A percentile compares a stretch with the other conserved stretches of the same genome.
phyloP scores from a whole-genome alignment of 2,329 filamentous ascomycete genomes.

The Curvularia eragrostidis region DNA sequence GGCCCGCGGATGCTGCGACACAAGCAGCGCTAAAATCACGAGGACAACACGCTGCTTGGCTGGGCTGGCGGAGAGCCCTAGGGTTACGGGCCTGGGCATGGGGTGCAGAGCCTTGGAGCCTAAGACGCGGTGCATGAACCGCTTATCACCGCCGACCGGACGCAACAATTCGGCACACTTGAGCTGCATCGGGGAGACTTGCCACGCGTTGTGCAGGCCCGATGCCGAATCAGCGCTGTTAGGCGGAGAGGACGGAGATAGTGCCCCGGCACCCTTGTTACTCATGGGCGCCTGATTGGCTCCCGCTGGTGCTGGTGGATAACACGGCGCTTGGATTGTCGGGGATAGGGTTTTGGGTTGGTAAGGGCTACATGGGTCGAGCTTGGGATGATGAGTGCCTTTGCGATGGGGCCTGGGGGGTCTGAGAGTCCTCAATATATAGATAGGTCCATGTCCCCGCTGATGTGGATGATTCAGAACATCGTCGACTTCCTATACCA shows the following conservation, averaged over 20 bases:
- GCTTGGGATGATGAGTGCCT: slow-evolving; percentile 22
- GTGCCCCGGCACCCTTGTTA: slow-evolving; percentile 12
- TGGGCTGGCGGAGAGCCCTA: slow-evolving; percentile 23
- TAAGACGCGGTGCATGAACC: slow-evolving; percentile 21
- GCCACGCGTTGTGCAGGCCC: slow-evolving; percentile 30
- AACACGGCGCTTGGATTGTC: slow-evolving; percentile 22
- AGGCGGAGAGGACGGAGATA: slow-evolving; percentile 21
- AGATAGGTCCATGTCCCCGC: slow-evolving; percentile 11
- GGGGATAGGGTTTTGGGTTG: slow-evolving; percentile 32
- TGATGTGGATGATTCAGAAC: slow-evolving; percentile 1
- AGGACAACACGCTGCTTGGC: slow-evolving; percentile 26
- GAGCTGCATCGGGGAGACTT: slow-evolving; percentile 25
- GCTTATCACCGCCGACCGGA: slow-evolving; percentile 25
- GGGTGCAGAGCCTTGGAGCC: slow-evolving; percentile 19
- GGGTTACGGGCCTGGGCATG: background rate
- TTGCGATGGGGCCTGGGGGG: slow-evolving; percentile 8
- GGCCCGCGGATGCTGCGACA: slow-evolving; percentile 26
- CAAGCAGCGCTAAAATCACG: slow-evolving; percentile 11
- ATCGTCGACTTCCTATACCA: slow-evolving; percentile 3
- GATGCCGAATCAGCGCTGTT: slow-evolving; percentile 29
- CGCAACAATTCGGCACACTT: slow-evolving; percentile 20
- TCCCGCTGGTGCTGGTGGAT: slow-evolving; percentile 4
- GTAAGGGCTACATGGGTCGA: slow-evolving; percentile 27
- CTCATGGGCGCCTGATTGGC: slow-evolving; percentile 6
- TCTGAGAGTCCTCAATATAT: slow-evolving; percentile 15